phyloP scores from a whole-genome alignment of 1,139 yeast species.

The Diutina siamensis region DNA sequence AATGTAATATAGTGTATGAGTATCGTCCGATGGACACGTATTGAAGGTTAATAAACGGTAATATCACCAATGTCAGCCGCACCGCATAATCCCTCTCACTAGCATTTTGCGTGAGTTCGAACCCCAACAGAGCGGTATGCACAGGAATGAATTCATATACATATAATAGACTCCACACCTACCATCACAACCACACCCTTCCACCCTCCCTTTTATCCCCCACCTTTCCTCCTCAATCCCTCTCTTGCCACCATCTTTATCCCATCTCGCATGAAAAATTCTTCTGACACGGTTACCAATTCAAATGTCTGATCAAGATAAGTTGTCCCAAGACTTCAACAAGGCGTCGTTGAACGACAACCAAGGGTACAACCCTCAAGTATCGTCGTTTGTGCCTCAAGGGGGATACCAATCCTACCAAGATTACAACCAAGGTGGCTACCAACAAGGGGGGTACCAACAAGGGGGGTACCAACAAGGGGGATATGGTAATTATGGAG shows the following conservation, averaged over 20 bases:
- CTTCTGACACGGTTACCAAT: slow-evolving; percentile 6
- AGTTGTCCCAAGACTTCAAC: slow-evolving; percentile 40
- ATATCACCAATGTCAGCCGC: neutral
- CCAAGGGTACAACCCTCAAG: slow-evolving; percentile 26
- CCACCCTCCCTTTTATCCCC: neutral
- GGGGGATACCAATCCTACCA: slow-evolving; percentile 14
- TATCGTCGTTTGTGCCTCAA: slow-evolving; percentile 32
- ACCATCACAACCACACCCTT: no score
- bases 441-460: slow-evolving; percentile 14
- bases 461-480: slow-evolving; percentile 14
- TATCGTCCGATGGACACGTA: no score
- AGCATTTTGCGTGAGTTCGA: neutral
- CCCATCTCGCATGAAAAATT: slow-evolving; percentile 4
- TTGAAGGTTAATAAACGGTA: no score
- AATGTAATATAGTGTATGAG: neutral
- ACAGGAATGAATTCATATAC: no score
- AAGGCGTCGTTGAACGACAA: slow-evolving; percentile 13
- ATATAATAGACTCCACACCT: no score
- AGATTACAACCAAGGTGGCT: slow-evolving; percentile 12
- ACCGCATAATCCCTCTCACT: no score
- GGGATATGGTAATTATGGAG: slow-evolving; percentile 11
- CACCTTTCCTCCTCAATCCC: neutral
- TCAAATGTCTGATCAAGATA: slow-evolving; percentile 40
- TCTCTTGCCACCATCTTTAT: neutral
- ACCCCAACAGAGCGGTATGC: no score